Evolutionary conservation across 805 yeast genomes (phyloP).

Genomic region (Trichomonascus vanleenenianus): DNA sequence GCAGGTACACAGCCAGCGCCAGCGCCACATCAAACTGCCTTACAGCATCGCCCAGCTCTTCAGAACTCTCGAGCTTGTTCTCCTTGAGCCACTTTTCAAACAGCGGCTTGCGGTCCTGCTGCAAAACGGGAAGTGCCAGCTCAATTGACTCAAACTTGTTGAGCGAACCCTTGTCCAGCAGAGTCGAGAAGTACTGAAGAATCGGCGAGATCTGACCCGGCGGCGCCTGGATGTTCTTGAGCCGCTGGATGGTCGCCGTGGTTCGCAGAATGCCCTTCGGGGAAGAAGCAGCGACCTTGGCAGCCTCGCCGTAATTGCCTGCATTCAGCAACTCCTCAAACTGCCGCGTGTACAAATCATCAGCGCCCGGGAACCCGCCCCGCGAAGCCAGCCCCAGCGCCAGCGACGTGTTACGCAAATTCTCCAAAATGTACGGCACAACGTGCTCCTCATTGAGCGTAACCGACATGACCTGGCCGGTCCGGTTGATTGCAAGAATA

Average conservation of each 20-base stretch:
- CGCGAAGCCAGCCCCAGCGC: slow-evolving; percentile 87
- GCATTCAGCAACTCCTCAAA: slow-evolving; percentile 75
- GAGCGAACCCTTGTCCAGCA: slow-evolving; percentile 86
- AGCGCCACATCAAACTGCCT: slow-evolving; percentile 78
- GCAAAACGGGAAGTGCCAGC: slow-evolving; percentile 89
- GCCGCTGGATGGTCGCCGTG: slow-evolving; percentile 85
- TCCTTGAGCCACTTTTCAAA: slow-evolving; percentile 96
- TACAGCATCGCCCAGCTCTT: slow-evolving; percentile 93
- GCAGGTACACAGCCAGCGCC: slow-evolving; percentile 84
- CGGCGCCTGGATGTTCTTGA: slow-evolving; percentile 82
- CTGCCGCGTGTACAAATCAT: slow-evolving; percentile 81
- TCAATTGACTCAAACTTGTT: slow-evolving; percentile 92
- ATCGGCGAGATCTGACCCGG: slow-evolving; percentile 96
- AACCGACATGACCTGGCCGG: slow-evolving; percentile 91
- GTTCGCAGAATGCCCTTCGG: slow-evolving; percentile 76
- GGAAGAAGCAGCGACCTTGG: slow-evolving; percentile 93
- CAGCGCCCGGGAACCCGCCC: slow-evolving; percentile 98
- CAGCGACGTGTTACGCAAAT: slow-evolving; percentile 75
- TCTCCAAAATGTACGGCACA: slow-evolving; percentile 81
- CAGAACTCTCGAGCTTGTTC: slow-evolving; percentile 90
- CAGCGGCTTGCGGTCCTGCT: slow-evolving; percentile 87
- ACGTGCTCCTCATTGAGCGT: slow-evolving; percentile 78
- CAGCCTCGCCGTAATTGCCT: slow-evolving; percentile 89
- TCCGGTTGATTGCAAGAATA: slow-evolving; percentile 85
- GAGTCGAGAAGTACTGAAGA: slow-evolving; percentile 81